Evolutionary conservation across 371 early-diverging fungal species (phyloP).

Genomic region (Rhizomucor miehei): DNA sequence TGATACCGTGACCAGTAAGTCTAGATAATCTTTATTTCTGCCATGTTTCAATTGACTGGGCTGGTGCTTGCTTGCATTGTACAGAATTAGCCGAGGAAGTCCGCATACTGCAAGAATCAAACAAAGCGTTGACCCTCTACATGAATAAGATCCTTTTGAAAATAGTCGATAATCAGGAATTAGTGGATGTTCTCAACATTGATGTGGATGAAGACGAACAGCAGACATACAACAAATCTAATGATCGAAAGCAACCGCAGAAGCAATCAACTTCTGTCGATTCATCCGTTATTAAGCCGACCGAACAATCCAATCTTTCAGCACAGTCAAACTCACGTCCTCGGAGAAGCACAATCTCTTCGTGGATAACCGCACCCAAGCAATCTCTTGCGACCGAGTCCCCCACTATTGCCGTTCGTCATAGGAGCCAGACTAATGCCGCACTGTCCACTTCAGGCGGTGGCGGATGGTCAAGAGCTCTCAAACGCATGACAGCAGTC

Average conservation of each 20-base stretch:
- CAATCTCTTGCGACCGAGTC: conserved; percentile 2
- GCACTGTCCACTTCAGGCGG: neutral
- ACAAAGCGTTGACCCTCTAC: conserved; percentile 30
- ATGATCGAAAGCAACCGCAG: neutral
- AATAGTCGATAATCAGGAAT: conserved; percentile 26
- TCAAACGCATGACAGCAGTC: conserved; percentile 15
- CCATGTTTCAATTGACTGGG: conserved; percentile 5
- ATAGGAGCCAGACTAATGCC: conserved; percentile 5
- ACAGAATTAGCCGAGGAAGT: conserved; percentile 26
- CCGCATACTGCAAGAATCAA: conserved; percentile 22
- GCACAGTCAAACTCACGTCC: conserved; percentile 1
- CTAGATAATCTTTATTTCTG: conserved; percentile 1
- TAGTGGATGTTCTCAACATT: conserved; percentile 29
- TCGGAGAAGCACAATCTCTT: conserved; percentile 25
- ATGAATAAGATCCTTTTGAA: conserved; percentile 33
- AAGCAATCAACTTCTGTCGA: neutral
- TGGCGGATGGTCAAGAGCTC: conserved; percentile 20
- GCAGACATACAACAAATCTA: neutral
- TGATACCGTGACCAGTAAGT: neutral
- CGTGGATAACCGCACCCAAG: conserved; percentile 17
- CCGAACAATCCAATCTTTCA: neutral
- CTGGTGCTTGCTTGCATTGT: neutral
- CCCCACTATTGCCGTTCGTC: neutral
- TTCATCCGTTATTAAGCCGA: neutral
- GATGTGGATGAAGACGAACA: conserved; percentile 14